phyloP scores from a whole-genome alignment of 2,329 filamentous ascomycete genomes.

The Colletotrichum sansevieriae region DNA sequence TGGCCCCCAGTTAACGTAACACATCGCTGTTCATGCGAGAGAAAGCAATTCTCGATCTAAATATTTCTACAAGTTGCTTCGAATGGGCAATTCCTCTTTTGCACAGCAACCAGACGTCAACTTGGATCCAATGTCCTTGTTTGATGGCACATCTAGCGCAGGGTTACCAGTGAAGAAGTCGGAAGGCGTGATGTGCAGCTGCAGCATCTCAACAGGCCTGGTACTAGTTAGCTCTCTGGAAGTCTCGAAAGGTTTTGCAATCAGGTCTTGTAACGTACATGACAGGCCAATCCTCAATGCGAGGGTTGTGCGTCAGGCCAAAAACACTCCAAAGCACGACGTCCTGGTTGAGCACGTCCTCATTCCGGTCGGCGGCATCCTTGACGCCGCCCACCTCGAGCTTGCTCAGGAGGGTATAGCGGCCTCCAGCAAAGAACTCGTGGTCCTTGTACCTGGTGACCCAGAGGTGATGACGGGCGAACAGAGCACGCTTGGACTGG shows the following conservation, averaged over 20 bases:
- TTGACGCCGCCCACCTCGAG: constrained; percentile 42
- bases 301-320: constrained; percentile 68
- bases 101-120: constrained; percentile 32
- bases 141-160: constrained; percentile 60
- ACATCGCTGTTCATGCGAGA: constrained; percentile 19
- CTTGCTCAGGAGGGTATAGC: constrained; percentile 52
- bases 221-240: accelerated
- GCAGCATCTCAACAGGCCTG: constrained; percentile 67
- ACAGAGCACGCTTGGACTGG: constrained; percentile 46
- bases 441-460: constrained; percentile 47
- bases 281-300: constrained; percentile 70
- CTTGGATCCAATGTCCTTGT: constrained; percentile 45
- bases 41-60: neutral
- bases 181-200: constrained; percentile 59
- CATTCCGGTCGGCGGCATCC: constrained; percentile 52
- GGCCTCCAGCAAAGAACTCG: constrained; percentile 49
- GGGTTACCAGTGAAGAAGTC: constrained; percentile 64
- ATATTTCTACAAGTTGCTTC: constrained; percentile 26
- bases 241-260: neutral
- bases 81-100: constrained; percentile 1
- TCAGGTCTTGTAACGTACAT: constrained; percentile 59
- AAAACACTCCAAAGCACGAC: constrained; percentile 62
- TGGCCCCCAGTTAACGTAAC: neutral
- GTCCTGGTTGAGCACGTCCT: constrained; percentile 62
- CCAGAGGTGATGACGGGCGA: constrained; percentile 48